Evolutionary conservation across 2,329 filamentous ascomycete genomes (phyloP), one percentile per base, ranked within the genome.

Genomic region (Aspergillus novofumigatus): DNA sequence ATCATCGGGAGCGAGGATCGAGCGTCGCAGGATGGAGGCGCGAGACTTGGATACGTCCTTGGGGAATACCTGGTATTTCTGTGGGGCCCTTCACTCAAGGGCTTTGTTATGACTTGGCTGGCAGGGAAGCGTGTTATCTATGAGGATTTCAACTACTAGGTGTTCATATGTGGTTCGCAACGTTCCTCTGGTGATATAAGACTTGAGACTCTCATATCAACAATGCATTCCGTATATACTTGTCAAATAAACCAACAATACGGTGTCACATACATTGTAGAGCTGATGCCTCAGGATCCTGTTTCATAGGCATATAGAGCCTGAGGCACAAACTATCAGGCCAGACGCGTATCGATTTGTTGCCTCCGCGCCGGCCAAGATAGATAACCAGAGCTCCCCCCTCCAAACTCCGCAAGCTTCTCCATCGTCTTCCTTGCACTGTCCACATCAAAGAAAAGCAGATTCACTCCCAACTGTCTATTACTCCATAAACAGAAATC

Each of bases 61-160:
- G 42, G 72, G 73, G 3, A 66, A 73, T 10, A 78, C 70, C 48
- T 88, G 83, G 80, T 88, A 86, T 72, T 59, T 88, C 5, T 88
- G 86, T 69, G 81, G 83, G 0, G 81, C 0, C 74, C 76, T 21
- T 62, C 62, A 9, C 70, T 88, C 64, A 77, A 81, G 56, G 79
- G 77, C 52, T 66, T 74, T 20, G 63, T 86, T 20, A 64, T 80
- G 56, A 72, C 66, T 8, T 88, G 84, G 85, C 65, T 86, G 55
- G 74, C 75, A 0, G 81, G 80, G 0, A 82, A 84, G 65, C 76
- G 79, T 35, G 73, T 86, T 41, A 74, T 80, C 1, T 83, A 78
- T 73, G 85, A 87, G 69, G 84, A 84, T 64, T 88, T 88, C 70
- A 77, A 78, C 35, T 87, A 87, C 10, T 44, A 44, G n/a, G 11